Evolutionary conservation across 2,329 filamentous ascomycete species (phyloP), one percentile per base, ranked within the genome.

Genomic region (Cytospora chrysosperma): DNA sequence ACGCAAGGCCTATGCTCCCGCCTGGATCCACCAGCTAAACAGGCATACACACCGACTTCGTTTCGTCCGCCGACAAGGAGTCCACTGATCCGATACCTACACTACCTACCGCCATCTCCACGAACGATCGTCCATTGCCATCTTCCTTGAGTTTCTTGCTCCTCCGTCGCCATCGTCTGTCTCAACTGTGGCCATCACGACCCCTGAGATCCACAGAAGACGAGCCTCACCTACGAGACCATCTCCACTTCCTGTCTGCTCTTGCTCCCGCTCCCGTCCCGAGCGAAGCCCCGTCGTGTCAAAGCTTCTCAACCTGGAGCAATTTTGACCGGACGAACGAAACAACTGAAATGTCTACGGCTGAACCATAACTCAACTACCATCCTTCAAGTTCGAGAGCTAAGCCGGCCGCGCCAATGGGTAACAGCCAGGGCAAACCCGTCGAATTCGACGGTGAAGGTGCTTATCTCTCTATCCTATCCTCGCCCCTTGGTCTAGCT

Each of bases 351-450:
- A 61, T 61, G 59, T 61, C 59, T 49, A 55, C 59, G 59, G 40
- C 49, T 55, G 37, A 27, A 61, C 21, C 59, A 61, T 61, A 61
- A 55, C 40, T 55, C 52, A 55, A 61, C 49, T 51, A 61, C 54
- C 47, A 52, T 30, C 37, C 54, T 61, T 55, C 59, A 57, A 61
- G 54, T 56, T 64, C 54, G 61, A 61, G 53, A 66, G 61, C 57
- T 55, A 59, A 58, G 64, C 61, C 62, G 58, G 61, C 64, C 61
- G 64, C 64, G 64, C 61, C 61, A 66, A 98, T 98, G 94, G 94
- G 94, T 76, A 97, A 98, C 81, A 90, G 89, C 75, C 93, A 94
- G 79, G 93, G 93, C 78, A 97, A 97, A 78, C 92, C 91, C 78
- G 87, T 96, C 80, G 89, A 93, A 76, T 89, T 93, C 79, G 91